These are phyloP conservation scores for Thalassiosira sp. DNA, from an alignment of 352 stramenopile species.

Conservation along the genomic window DNA sequence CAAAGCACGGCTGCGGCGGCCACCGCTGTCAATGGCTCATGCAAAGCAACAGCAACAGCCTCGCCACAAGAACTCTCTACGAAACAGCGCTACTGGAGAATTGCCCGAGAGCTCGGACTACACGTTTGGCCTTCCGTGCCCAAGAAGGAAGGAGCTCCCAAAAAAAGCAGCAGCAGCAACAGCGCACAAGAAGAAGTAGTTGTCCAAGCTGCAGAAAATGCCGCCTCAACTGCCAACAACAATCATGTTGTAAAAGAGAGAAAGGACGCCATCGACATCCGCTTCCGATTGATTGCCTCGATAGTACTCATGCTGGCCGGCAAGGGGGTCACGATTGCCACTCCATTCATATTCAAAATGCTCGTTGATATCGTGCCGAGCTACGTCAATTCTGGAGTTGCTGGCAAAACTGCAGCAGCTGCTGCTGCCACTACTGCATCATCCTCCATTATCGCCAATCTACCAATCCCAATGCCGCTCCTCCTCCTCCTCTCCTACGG, in stretches of 20 bases:
- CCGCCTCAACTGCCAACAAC: too few relatives aligned
- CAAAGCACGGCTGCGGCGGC: too few relatives aligned
- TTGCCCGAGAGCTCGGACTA: slow-evolving; percentile 54
- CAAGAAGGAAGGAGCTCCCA: background rate
- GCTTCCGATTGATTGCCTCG: slow-evolving; percentile 87
- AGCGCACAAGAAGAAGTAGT: too few relatives aligned
- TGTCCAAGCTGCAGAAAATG: too few relatives aligned
- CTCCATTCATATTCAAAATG: slow-evolving; percentile 97
- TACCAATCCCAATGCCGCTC: slow-evolving; percentile 71
- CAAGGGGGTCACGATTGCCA: slow-evolving; percentile 92
- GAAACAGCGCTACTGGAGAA: slow-evolving; percentile 40
- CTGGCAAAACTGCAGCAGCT: slow-evolving; percentile 1
- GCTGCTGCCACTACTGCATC: background rate
- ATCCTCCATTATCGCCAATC: slow-evolving; percentile 10
- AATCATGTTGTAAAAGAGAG: too few relatives aligned
- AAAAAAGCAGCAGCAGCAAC: slow-evolving; percentile 30
- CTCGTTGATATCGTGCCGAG: slow-evolving; percentile 86
- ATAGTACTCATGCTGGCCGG: slow-evolving; percentile 87
- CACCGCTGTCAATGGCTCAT: too few relatives aligned
- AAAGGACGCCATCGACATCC: too few relatives aligned
- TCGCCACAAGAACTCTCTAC: background rate
- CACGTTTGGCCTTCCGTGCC: slow-evolving; percentile 64
- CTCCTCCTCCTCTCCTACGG: slow-evolving; percentile 92
- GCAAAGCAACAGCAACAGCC: too few relatives aligned
- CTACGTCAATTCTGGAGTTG: slow-evolving; percentile 5